A percentile compares a stretch with the other conserved stretches of the same genome.
phyloP scores from a whole-genome alignment of 2,329 filamentous ascomycete genomes.

The Uncinocarpus reesii region DNA sequence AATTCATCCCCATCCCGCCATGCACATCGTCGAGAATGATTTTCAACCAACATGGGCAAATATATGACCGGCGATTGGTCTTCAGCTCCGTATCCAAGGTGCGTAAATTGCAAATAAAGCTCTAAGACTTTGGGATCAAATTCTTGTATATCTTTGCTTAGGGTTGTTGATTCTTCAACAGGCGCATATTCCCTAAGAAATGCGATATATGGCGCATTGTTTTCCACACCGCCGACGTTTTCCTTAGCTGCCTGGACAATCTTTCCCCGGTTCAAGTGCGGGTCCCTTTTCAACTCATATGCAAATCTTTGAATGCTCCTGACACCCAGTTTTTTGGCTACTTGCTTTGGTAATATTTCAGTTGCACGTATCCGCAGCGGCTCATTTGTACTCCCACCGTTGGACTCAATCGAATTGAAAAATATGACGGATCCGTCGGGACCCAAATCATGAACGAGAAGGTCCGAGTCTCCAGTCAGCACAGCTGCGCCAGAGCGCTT shows the following conservation, averaged over 20 bases:
- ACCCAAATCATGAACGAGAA: conserved; percentile 64
- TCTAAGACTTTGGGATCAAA: conserved; percentile 45
- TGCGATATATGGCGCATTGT: conserved; percentile 20
- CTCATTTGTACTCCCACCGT: background rate
- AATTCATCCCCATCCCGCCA: conserved; percentile 47
- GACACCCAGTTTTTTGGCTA: conserved; percentile 29
- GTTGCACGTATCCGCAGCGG: conserved; percentile 23
- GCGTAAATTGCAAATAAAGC: conserved; percentile 38
- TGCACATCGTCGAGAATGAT: conserved; percentile 44
- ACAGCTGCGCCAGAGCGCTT: conserved; percentile 47
- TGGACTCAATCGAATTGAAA: conserved; percentile 49
- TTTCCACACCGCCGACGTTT: conserved; percentile 14
- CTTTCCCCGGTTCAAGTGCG: conserved; percentile 23
- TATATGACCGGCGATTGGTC: conserved; percentile 43
- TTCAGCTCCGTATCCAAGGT: conserved; percentile 17
- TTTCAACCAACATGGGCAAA: conserved; percentile 54
- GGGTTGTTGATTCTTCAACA: conserved; percentile 12
- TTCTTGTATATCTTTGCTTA: background rate
- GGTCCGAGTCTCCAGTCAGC: conserved; percentile 78
- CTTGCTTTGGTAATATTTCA: conserved; percentile 30
- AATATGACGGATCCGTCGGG: conserved; percentile 53
- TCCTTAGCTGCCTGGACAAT: conserved; percentile 27
- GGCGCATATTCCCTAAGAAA: conserved; percentile 32
- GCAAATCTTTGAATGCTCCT: conserved; percentile 29
- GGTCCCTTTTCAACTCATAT: conserved; percentile 31